These are phyloP conservation scores for Backusella parvicylindrica DNA, from an alignment of 192 early-diverging fungal genomes.

Conservation along the genomic window DNA sequence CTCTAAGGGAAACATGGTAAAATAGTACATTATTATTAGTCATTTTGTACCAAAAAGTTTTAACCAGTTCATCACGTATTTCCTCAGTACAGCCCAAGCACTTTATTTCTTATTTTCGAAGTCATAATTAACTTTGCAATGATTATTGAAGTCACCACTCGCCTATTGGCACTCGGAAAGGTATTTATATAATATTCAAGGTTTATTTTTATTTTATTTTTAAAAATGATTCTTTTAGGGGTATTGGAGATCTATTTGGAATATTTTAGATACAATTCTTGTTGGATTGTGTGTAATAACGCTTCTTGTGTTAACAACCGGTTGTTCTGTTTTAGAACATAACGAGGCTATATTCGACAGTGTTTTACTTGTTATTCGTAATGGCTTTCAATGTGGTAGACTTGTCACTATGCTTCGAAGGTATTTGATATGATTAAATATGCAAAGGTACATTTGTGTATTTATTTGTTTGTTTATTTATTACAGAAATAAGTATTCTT, in stretches of 20 bases:
- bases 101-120: slow-evolving; percentile 68
- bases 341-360: slow-evolving; percentile 71
- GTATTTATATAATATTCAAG: slow-evolving; percentile 18
- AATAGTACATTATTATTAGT: not conserved
- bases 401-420: slow-evolving; percentile 63
- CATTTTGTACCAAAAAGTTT: not conserved
- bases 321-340: slow-evolving; percentile 60
- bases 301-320: slow-evolving; percentile 58
- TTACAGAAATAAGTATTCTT: slow-evolving; percentile 25
- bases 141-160: slow-evolving; percentile 66
- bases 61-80: not conserved
- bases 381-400: slow-evolving; percentile 61
- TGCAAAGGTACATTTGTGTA: not conserved
- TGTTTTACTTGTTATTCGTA: slow-evolving; percentile 65
- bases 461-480: not conserved
- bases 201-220: not conserved
- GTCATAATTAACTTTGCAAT: slow-evolving; percentile 69
- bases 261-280: slow-evolving; percentile 67
- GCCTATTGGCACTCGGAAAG: slow-evolving; percentile 59
- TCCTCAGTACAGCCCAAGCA: slow-evolving; percentile 48
- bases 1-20: slow-evolving; percentile 44
- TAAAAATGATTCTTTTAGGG: slow-evolving; percentile 19
- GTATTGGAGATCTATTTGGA: slow-evolving; percentile 65
- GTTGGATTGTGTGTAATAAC: slow-evolving; percentile 67
- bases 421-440: slow-evolving; percentile 31